Conservation (phyloP, 2,329 filamentous ascomycete genomes). For the Ophiocordyceps australis region DNA sequence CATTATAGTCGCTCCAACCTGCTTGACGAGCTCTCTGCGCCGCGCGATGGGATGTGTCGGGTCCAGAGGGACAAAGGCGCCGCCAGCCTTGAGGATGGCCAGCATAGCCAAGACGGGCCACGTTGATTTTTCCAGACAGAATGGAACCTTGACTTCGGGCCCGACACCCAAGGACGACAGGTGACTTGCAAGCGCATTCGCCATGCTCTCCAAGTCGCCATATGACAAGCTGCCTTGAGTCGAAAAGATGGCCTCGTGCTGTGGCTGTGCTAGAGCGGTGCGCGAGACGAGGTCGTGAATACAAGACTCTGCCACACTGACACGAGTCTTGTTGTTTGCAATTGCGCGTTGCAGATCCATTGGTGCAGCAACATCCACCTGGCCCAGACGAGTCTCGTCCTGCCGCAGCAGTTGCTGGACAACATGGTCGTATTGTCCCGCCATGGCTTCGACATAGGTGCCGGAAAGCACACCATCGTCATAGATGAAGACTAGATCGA, state of each 20-base stretch:
- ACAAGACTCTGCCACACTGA: slow-evolving; percentile 9
- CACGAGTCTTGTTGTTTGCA: background rate
- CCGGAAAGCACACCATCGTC: background rate
- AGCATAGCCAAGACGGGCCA: slow-evolving; percentile 6
- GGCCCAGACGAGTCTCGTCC: background rate
- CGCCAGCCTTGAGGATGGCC: slow-evolving; percentile 10
- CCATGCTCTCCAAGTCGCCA: slow-evolving; percentile 1
- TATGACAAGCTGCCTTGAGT: slow-evolving; percentile 3
- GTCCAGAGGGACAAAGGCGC: slow-evolving; percentile 9
- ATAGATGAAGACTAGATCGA: background rate
- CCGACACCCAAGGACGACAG: background rate
- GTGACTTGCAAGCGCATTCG: background rate
- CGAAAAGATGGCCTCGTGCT: slow-evolving; percentile 2
- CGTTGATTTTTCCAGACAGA: slow-evolving; percentile 5
- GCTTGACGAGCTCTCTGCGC: slow-evolving; percentile 2
- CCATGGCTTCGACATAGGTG: background rate
- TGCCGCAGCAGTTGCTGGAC: background rate
- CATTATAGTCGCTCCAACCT: slow-evolving; percentile 2
- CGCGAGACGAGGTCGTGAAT: slow-evolving; percentile 3
- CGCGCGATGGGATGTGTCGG: slow-evolving; percentile 2
- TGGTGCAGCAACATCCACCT: background rate
- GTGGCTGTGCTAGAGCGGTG: slow-evolving; percentile 3
- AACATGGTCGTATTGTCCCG: background rate
- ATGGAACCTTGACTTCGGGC: background rate
- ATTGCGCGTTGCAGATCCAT: background rate